Percentiles rank a stretch among this genome's conserved stretches.
phyloP scores from a whole-genome alignment of 176 grass and related monocot species.

The Musa acuminata region DNA sequence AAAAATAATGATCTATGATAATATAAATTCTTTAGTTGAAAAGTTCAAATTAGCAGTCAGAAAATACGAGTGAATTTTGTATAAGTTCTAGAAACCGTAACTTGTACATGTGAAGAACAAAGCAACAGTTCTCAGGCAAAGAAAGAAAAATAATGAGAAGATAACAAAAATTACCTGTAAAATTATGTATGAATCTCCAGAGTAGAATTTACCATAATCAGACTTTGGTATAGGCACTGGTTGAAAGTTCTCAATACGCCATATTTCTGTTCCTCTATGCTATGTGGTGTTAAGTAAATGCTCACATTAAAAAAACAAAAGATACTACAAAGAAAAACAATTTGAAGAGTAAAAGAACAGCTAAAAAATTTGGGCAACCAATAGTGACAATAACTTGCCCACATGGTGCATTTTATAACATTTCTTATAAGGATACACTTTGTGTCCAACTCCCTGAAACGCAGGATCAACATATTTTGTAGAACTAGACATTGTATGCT shows the following conservation, averaged over 20 bases:
- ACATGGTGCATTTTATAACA: background rate
- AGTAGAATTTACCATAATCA: conserved; percentile 86
- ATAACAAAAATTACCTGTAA: conserved; percentile 39
- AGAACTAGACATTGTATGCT: conserved; percentile 36
- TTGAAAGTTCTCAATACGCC: conserved; percentile 84
- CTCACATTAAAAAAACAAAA: too few species aligned
- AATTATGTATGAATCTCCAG: conserved; percentile 87
- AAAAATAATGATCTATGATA: too few species aligned
- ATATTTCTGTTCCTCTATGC: conserved; percentile 90
- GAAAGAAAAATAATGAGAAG: background rate
- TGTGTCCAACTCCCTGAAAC: conserved; percentile 55
- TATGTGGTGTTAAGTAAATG: conserved; percentile 37
- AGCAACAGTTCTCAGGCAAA: background rate
- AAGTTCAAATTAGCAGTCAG: too few species aligned
- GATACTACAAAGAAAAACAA: conserved; percentile 11
- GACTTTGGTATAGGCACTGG: conserved; percentile 67
- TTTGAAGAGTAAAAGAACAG: background rate
- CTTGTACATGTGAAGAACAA: background rate
- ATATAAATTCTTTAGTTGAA: too few species aligned
- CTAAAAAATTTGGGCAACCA: background rate
- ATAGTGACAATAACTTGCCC: background rate
- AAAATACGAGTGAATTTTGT: too few species aligned
- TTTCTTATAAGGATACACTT: conserved; percentile 41
- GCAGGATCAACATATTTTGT: conserved; percentile 43
- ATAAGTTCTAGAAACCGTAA: too few species aligned